Evolutionary conservation across 768 basidiomycete genomes (phyloP), one percentile per base, ranked within the genome.

Genomic region (Collybiopsis confluens): DNA sequence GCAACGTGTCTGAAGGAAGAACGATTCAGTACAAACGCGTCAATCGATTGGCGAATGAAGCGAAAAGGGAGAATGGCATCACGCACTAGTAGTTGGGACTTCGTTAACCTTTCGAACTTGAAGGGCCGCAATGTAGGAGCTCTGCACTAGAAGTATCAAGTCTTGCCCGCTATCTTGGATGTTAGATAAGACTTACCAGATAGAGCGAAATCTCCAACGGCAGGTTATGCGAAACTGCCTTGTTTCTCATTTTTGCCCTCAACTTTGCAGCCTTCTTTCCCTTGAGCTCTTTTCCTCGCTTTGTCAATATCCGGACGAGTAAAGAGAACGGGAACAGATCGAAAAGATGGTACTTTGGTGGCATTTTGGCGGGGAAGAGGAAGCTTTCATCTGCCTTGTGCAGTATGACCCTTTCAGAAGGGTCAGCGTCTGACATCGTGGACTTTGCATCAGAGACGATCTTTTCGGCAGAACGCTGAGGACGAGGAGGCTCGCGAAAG

Each of bases 281-380:
- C 57, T 78, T 78, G 23, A 86, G 60, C 15, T 78, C 68, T 52
- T 66, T 71, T 0, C 84, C 83, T 10, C 68, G 64, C 56, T 74
- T 70, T 7, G 75, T 71, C 35, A 86, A 64, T 37, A 64, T 65
- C 28, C 67, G 60, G 3, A 83, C 76, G 23, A 85, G 60, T 5
- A 86, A 66, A 27, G 86, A 86, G 65, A 88, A 85, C 16, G 86
- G 86, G 68, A 86, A 88, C 7, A 87, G 56, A 61, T 88, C 86
- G 54, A 85, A 79, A 35, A 83, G 33, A 50, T 77, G 71, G 58
- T 79, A 83, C 62, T 76, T 77, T 1, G 85, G 85, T 3, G 86
- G 84, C 64, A 74, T 73, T 41, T 67, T 67, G 3, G 80, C 75
- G 3, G 86, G 85, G 13, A 79, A 62, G 23, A 86, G 68, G 55